phyloP scores from a whole-genome alignment of 345 rosid species.

The Populus ilicifolia region DNA sequence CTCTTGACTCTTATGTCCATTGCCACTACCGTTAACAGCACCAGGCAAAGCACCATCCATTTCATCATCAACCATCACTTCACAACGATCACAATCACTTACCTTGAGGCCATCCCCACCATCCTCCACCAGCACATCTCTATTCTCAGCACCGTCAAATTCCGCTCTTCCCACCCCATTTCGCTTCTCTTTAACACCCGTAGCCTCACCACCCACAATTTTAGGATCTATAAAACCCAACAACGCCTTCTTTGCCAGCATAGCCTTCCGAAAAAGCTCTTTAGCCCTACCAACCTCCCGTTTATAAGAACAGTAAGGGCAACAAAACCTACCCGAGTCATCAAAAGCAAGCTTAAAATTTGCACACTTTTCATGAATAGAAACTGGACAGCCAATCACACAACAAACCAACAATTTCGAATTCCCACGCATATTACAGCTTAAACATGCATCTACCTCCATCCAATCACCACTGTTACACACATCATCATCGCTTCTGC shows the following conservation, averaged over 20 bases:
- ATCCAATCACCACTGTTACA: no score
- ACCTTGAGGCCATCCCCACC: not conserved
- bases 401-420: constrained; percentile 29
- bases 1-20: not conserved
- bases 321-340: constrained; percentile 47
- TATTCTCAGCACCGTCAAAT: not conserved
- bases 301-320: constrained; percentile 67
- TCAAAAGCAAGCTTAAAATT: constrained; percentile 32
- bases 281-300: constrained; percentile 18
- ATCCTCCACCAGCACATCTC: not conserved
- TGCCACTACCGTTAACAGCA: not conserved
- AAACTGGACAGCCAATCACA: constrained; percentile 38
- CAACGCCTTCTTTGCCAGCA: constrained; percentile 10
- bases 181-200: constrained; percentile 6
- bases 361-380: constrained; percentile 43
- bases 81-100: not conserved
- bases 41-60: not conserved
- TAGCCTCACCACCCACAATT: constrained; percentile 1
- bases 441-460: not conserved
- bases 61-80: not conserved
- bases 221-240: constrained; percentile 19
- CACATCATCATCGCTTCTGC: no score
- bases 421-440: no score
- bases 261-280: constrained; percentile 32
- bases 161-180: not conserved